phyloP scores from a whole-genome alignment of 2,329 filamentous ascomycete genomes.

The Botrytis paeoniae region DNA sequence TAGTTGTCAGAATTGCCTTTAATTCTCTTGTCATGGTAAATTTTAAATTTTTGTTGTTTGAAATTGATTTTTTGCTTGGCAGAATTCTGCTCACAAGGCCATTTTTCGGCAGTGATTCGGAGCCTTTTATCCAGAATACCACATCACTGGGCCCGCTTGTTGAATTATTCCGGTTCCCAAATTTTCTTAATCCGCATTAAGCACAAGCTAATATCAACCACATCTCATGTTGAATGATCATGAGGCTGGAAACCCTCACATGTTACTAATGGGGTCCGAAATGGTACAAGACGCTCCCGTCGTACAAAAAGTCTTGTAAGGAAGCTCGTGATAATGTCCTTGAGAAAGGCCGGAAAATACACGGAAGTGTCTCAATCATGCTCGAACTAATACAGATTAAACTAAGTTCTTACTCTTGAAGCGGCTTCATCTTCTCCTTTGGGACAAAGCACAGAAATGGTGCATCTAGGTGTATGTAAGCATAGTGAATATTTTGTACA shows the following conservation, averaged over 20 bases:
- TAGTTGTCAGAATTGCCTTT: neutral
- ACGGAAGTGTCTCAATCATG: slow-evolving; percentile 1
- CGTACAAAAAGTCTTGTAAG: neutral
- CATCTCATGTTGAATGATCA: slow-evolving; percentile 15
- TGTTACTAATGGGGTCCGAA: neutral
- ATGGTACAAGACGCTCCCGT: neutral
- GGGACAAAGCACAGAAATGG: neutral
- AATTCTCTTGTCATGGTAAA: neutral
- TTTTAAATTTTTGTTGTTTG: neutral
- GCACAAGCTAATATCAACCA: slow-evolving; percentile 11
- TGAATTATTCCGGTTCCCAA: slow-evolving; percentile 15
- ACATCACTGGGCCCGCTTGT: slow-evolving; percentile 17
- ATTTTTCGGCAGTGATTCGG: slow-evolving; percentile 19
- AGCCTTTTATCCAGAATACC: slow-evolving; percentile 3
- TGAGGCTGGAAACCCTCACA: slow-evolving; percentile 15
- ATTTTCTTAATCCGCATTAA: neutral
- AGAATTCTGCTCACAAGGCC: slow-evolving; percentile 18
- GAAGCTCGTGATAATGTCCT: slow-evolving; percentile 11
- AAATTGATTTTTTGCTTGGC: slow-evolving; percentile 6
- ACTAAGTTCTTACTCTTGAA: neutral
- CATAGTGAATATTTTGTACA: neutral
- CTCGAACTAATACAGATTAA: neutral
- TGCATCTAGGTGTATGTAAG: neutral
- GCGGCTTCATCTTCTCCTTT: neutral
- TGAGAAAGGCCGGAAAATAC: neutral